Evolutionary conservation across 768 basidiomycete genomes (phyloP), one percentile per base, ranked within the genome.

Genomic region (Ramaria rubella): DNA sequence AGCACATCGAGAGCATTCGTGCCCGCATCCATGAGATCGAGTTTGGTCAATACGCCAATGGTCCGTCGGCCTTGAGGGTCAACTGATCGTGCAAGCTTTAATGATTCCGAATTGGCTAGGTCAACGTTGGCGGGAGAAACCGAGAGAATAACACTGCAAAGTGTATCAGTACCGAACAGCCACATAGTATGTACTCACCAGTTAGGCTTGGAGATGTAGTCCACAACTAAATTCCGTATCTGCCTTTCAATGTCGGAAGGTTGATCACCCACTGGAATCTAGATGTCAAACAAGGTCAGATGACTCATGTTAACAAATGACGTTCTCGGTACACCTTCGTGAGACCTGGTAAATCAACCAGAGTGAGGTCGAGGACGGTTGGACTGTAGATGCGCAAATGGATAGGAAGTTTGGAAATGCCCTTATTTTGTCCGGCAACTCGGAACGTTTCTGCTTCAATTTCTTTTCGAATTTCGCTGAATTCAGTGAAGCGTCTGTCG

Each of bases 1-100:
- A 98, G 80, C 62, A 98, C 86, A 70, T 99, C 95, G 33, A 94
- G 74, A 21, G 96, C 96, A 69, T 99, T 97, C 33, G 96, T 99
- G 27, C 96, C 96, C 5, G 94, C 94, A 65, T 98, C 96, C 96
- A 99, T 99, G 45, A 99, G 80, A 72, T 99, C 96, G 31, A 98
- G 82, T 71, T 99, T 99, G 14, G 95, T 95, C 50, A 99, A 77
- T 19, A 99, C 89, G 50, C 96, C 96, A 55, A 98, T 92, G 12
- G 96, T 99, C 29, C 96, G 83, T 29, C 96, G 84, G 11, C 95
- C 94, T 70, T 96, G 92, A 0, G 95, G 90, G 65, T 99, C 96
- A 46, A 98, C 93, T 11, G 85, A 83, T 44, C 96, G 88, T 11
- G 95, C 96, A 33, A 99, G 86, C 70, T 98, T 97, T 59, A 99